phyloP scores from a whole-genome alignment of 2,329 filamentous ascomycete species.

The Plenodomus tracheiphilus region DNA sequence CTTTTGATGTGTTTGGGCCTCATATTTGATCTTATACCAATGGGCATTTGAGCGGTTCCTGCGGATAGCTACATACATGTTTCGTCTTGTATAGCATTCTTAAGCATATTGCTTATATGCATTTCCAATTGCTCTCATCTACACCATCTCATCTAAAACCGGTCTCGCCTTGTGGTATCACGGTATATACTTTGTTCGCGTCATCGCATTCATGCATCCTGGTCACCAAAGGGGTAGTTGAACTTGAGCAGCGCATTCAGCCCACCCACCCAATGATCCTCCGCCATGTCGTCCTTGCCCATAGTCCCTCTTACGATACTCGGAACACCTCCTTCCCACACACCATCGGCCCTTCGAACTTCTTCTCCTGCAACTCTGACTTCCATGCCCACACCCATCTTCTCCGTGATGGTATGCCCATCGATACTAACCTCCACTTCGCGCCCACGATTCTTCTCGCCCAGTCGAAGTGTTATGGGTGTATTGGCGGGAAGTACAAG shows the following conservation, averaged over 20 bases:
- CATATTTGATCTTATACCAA: too few relatives aligned
- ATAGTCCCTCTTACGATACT: constrained; percentile 74
- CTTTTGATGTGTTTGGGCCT: too few relatives aligned
- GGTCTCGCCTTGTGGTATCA: too few relatives aligned
- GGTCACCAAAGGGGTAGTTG: constrained; percentile 88
- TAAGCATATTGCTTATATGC: too few relatives aligned
- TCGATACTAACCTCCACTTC: constrained; percentile 57
- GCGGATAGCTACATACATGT: too few relatives aligned
- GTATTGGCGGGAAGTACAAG: constrained; percentile 86
- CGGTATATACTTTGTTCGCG: too few relatives aligned
- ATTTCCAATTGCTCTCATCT: too few relatives aligned
- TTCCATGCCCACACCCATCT: constrained; percentile 61
- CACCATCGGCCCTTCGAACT: constrained; percentile 54
- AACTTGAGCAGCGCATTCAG: constrained; percentile 94
- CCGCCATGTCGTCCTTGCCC: constrained; percentile 53
- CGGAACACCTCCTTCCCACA: constrained; percentile 80
- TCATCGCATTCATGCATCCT: too few relatives aligned
- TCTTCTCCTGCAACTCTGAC: constrained; percentile 87
- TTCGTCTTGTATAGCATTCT: too few relatives aligned
- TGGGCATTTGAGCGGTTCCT: too few relatives aligned
- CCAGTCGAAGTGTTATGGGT: constrained; percentile 78
- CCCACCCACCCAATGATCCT: constrained; percentile 96
- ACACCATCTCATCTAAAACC: too few relatives aligned
- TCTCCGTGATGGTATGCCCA: constrained; percentile 49
- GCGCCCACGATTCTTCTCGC: constrained; percentile 59